Base-by-base conservation (phyloP, 345 rosid species). In the Hibiscus syriacus region DNA sequence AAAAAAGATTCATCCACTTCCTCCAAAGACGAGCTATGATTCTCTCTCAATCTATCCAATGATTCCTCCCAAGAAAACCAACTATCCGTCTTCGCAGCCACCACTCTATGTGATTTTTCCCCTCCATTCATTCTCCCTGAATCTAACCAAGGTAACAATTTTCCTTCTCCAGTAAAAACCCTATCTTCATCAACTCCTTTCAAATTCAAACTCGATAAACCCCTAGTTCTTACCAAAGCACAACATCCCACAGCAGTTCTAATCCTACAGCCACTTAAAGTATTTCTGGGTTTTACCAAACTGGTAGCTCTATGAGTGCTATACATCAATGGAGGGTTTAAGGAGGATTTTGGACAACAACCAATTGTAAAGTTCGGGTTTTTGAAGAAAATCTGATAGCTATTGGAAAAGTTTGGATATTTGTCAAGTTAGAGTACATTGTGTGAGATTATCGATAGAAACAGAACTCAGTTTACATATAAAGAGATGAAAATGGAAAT, bases 381-480 rank as follows among this genome's bases (percentile, higher is more conserved):
- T n/a, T n/a, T n/a, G 86, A 54, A 27, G 89, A 84, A 81, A 77
- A 75, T 78, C 87, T 83, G 73, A 74, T 71, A 68, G 83, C 84
- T 76, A 85, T 59, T 6, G 96, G 85, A 70, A 90, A 76, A 0
- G 82, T 82, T 55, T 80, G 90, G 48, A 70, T 72, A 74, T 80
- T 87, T 34, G 90, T 80, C 19, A 86, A 13, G 74, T 74, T 85
- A 67, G 81, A 73, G 55, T 77, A 83, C 87, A 86, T 87, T 10
- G 45, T 77, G 60, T n/a, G 45, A 3, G 23, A 20, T 22, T 53
- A 53, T 20, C 22, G 17, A 77, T 6, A 10, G 46, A 34, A 20
- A 16, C 14, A 41, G 17, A 12, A 29, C 3, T 16, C 16, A 29
- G 19, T 7, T 3, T 14, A 14, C 6, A 69, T 12, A 19, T n/a